Evolutionary conservation across 768 basidiomycete genomes (phyloP).

Genomic region (Trichaptum fuscoviolaceum): DNA sequence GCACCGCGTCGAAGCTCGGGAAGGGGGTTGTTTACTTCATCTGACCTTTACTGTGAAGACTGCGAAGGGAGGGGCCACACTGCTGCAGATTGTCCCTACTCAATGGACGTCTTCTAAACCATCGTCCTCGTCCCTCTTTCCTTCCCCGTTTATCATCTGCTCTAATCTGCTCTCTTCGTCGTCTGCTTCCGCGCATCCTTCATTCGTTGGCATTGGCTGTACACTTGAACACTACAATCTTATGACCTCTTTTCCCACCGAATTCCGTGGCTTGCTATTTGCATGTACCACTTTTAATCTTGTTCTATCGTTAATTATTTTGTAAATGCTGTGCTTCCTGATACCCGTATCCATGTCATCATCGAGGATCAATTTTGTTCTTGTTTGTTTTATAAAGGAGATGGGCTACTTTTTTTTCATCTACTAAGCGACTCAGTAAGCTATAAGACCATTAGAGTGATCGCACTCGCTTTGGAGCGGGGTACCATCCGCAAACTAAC

Average conservation of each 20-base stretch:
- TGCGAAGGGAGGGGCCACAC: conserved; percentile 78
- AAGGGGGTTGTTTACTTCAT: conserved; percentile 14
- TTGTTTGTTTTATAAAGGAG: too few species aligned
- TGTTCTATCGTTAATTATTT: neutral
- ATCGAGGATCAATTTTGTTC: too few species aligned
- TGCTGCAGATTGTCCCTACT: conserved; percentile 77
- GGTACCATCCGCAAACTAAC: too few species aligned
- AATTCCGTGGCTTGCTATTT: neutral
- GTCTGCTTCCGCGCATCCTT: neutral
- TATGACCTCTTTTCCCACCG: neutral
- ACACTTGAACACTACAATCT: neutral
- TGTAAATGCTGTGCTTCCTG: neutral
- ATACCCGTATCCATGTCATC: too few species aligned
- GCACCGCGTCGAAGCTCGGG: conserved; percentile 5
- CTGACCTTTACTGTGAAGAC: conserved; percentile 67
- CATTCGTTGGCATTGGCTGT: too few species aligned
- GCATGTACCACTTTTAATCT: neutral
- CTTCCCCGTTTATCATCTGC: neutral
- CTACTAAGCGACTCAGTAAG: too few species aligned
- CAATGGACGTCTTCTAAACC: conserved; percentile 76
- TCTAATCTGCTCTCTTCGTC: neutral
- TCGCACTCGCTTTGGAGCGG: too few species aligned
- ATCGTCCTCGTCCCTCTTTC: neutral
- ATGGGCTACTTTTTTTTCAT: too few species aligned
- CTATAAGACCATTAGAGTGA: too few species aligned